These are phyloP conservation scores for Penicilliopsis zonata DNA, from an alignment of 495 filamentous ascomycete genomes.

Conservation along the genomic window DNA sequence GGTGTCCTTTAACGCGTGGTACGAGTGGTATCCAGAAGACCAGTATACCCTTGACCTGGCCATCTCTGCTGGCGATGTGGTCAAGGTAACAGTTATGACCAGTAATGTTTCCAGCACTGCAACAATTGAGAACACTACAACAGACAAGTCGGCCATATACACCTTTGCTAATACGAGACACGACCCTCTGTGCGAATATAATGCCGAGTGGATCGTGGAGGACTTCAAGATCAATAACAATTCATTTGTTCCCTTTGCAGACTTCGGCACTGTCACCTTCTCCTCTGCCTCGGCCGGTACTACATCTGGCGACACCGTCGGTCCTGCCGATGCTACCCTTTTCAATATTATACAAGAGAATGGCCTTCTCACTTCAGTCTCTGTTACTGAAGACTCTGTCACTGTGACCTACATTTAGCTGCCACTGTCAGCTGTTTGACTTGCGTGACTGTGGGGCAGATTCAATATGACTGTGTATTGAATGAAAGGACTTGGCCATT, in stretches of 20 bases:
- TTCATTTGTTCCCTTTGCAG: slow-evolving; percentile 36
- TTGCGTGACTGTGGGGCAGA: no score
- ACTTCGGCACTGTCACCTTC: slow-evolving; percentile 43
- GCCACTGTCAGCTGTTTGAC: no score
- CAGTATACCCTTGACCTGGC: slow-evolving; percentile 38
- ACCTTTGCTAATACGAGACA: slow-evolving; percentile 20
- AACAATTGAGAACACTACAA: slow-evolving; percentile 37
- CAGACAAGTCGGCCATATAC: slow-evolving; percentile 34
- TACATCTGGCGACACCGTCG: slow-evolving; percentile 15
- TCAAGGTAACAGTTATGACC: slow-evolving; percentile 37
- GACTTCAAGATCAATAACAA: slow-evolving; percentile 36
- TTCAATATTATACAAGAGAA: slow-evolving; percentile 35
- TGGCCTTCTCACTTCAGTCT: slow-evolving; percentile 28
- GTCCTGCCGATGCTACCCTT: slow-evolving; percentile 26
- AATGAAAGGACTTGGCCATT: no score
- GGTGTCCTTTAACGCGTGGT: slow-evolving; percentile 41
- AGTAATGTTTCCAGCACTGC: slow-evolving; percentile 33
- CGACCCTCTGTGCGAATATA: slow-evolving; percentile 14
- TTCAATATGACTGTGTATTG: no score
- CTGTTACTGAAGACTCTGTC: slow-evolving; percentile 21
- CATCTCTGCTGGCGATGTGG: slow-evolving; percentile 38
- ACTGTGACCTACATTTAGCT: slow-evolving; percentile 10
- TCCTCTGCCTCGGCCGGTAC: slow-evolving; percentile 19
- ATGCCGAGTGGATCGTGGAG: slow-evolving; percentile 54
- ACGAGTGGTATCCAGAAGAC: slow-evolving; percentile 48